Evolutionary conservation across 2,329 filamentous ascomycete genomes (phyloP).

Genomic region (Penicillium occitanis): DNA sequence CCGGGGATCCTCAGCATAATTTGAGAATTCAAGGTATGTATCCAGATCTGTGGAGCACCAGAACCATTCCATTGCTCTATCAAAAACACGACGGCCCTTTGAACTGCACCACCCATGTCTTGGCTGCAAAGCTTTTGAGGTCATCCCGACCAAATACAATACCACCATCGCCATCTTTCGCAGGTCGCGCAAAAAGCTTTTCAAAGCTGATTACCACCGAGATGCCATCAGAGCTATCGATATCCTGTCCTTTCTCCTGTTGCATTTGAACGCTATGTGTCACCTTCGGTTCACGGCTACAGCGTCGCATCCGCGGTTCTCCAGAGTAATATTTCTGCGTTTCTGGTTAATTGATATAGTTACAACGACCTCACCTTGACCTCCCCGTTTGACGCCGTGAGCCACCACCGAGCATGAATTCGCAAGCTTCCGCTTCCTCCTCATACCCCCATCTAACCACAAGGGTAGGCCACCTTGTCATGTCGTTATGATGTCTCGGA

Average conservation of each 20-base stretch:
- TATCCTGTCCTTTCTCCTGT: background rate
- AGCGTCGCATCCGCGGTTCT: background rate
- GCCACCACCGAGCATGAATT: background rate
- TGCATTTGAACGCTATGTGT: background rate
- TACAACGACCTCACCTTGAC: background rate
- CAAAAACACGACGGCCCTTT: background rate
- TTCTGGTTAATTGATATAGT: background rate
- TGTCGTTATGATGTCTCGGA: background rate
- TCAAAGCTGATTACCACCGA: background rate
- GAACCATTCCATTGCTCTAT: background rate
- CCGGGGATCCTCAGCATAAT: background rate
- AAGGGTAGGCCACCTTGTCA: background rate
- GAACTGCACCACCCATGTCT: background rate
- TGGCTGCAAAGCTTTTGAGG: background rate
- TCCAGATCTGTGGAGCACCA: background rate
- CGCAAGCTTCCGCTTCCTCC: background rate
- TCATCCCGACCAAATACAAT: background rate
- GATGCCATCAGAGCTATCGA: background rate
- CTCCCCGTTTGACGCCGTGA: background rate
- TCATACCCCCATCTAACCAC: background rate
- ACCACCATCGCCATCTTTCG: background rate
- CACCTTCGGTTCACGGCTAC: background rate
- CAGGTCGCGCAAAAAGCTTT: background rate
- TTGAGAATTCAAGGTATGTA: background rate
- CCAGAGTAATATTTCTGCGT: background rate